Percentiles rank a stretch among this genome's conserved stretches.
Conservation (phyloP, 2,329 filamentous ascomycete genomes). For the Xylaria sp. region DNA sequence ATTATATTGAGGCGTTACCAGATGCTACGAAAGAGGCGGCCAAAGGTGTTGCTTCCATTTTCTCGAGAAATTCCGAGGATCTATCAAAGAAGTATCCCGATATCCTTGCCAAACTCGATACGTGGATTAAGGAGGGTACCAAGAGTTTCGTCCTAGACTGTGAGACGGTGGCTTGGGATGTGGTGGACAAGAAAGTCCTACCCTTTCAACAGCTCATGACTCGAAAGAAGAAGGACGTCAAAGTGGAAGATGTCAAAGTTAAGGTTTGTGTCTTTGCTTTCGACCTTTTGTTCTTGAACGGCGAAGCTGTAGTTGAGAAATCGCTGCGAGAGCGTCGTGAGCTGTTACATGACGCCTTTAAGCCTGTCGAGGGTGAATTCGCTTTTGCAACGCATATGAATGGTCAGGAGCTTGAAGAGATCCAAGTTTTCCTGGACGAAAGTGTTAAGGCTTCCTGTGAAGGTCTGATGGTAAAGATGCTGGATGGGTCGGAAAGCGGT, state of each 20-base stretch:
- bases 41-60: conserved; percentile 85
- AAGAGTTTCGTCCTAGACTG: conserved; percentile 98
- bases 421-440: conserved; percentile 89
- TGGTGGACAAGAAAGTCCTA: conserved; percentile 91
- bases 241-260: conserved; percentile 91
- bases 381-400: conserved; percentile 86
- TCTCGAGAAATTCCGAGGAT: conserved; percentile 96
- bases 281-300: conserved; percentile 91
- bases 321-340: conserved; percentile 82
- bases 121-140: conserved; percentile 88
- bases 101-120: conserved; percentile 83
- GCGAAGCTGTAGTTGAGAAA: conserved; percentile 86
- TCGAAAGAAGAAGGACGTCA: conserved; percentile 95
- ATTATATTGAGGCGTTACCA: conserved; percentile 67
- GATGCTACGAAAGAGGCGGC: conserved; percentile 68
- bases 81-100: conserved; percentile 97
- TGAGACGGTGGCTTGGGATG: conserved; percentile 96
- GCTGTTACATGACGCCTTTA: conserved; percentile 74
- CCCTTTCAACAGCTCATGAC: conserved; percentile 99
- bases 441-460: conserved; percentile 96
- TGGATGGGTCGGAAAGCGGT: conserved; percentile 88
- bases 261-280: conserved; percentile 98
- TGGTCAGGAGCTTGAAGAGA: conserved; percentile 88
- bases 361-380: conserved; percentile 85
- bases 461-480: conserved; percentile 99